Base-by-base conservation (phyloP, 2,329 filamentous ascomycete genomes). In the Intubia oerlemansii region DNA sequence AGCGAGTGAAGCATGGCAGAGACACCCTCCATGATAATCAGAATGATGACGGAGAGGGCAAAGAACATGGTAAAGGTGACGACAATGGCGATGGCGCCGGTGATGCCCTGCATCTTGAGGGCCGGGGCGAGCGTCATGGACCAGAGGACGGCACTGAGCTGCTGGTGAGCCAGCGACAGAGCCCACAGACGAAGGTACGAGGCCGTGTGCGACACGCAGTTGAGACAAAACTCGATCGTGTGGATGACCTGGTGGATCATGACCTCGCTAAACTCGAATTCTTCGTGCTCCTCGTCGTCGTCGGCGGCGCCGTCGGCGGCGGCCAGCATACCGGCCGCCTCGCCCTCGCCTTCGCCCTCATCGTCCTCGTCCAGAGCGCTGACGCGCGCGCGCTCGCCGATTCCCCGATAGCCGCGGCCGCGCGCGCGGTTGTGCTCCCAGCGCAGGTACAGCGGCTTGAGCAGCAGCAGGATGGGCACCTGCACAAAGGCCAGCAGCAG, bases 201-300 rank as follows among this genome's bases (percentile, higher is more conserved):
- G 5, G 88, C 88, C 5, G 90, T 98, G 56, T 98, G 88, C 17
- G 88, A 98, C 37, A 98, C 85, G 51, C 85, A 95, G 62, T 98
- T 98, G 42, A 98, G 65, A 49, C 88, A 98, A 59, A 98, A 98
- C 63, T 98, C 81, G 44, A 95, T 95, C 12, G 85, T 95, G 57
- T 95, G 90, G 45, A 98, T 98, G 48, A 93, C 70, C 52, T 98
- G 88, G 54, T 98, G 88, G 46, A 98, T 98, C 82, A 98, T 93
- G 38, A 82, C 67, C 50, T 98, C 88, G 34, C 76, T 69, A 49
- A 98, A 98, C 42, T 98, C 88, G 49, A 98, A 98, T 47, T 98
- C 88, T 44, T 88, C 84, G 41, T 93, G 80, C 41, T 84, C 84
- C 27, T 80, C 79, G 34, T 34, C 35, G 32, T 20, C 31, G 24